Evolutionary conservation across 768 basidiomycete species (phyloP).

Genomic region (Leccinellum rugosiceps): DNA sequence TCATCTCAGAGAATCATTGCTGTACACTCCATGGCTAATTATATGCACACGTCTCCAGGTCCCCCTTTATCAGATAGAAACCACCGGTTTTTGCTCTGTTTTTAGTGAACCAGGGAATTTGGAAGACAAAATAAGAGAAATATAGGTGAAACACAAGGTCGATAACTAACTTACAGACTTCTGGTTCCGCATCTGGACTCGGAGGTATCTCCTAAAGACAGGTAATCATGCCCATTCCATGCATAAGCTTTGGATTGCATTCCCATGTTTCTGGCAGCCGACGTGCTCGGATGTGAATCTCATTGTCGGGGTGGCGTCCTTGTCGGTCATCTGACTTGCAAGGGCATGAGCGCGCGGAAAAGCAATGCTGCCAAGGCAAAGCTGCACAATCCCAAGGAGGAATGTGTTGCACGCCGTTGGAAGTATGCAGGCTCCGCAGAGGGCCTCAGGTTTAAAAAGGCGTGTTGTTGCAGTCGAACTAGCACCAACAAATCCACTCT

Average conservation of each 20-base stretch:
- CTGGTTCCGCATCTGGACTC: neutral
- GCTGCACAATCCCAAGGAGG: neutral
- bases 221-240: neutral
- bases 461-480: neutral
- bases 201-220: neutral
- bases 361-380: neutral
- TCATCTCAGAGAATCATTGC: neutral
- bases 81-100: neutral
- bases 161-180: neutral
- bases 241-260: neutral
- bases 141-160: neutral
- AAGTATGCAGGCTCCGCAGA: neutral
- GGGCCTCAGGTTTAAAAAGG: conserved; percentile 3
- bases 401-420: neutral
- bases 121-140: neutral
- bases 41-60: neutral
- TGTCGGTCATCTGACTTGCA: neutral
- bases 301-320: neutral
- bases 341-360: neutral
- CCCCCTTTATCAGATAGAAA: neutral
- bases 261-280: neutral
- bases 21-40: neutral
- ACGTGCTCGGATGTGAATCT: neutral
- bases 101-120: neutral
- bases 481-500: neutral